Evolutionary conservation across 805 yeast species (phyloP).

Genomic region (Komagataella pseudopastoris): DNA sequence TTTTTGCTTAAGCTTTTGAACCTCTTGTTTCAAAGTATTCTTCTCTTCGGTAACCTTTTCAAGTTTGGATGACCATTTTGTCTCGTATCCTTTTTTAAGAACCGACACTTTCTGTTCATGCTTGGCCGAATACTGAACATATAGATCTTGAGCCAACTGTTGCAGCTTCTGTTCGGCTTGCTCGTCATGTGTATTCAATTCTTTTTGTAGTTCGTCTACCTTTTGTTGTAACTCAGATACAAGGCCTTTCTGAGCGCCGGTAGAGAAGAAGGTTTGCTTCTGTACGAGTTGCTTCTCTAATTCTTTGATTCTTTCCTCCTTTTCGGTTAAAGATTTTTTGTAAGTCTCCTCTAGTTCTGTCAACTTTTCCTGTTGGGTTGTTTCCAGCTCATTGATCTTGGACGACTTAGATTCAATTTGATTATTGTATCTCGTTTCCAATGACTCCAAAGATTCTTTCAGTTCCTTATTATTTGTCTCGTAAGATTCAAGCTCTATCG

Average conservation of each 20-base stretch:
- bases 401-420: not conserved
- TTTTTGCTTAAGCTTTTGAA: constrained; percentile 35
- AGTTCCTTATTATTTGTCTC: not conserved
- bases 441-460: not conserved
- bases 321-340: not conserved
- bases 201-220: constrained; percentile 13
- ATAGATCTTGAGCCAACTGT: constrained; percentile 55
- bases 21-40: constrained; percentile 32
- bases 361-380: not conserved
- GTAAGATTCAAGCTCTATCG: not conserved
- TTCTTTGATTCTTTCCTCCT: constrained; percentile 1
- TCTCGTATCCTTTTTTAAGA: constrained; percentile 44
- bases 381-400: not conserved
- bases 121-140: constrained; percentile 62
- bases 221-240: constrained; percentile 5
- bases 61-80: constrained; percentile 32
- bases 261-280: not conserved
- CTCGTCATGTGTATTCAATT: constrained; percentile 23
- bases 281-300: not conserved
- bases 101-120: constrained; percentile 61
- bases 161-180: constrained; percentile 42
- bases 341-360: not conserved
- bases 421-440: not conserved
- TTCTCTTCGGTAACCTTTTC: constrained; percentile 27
- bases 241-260: not conserved